Conservation (phyloP, 2,329 filamentous ascomycete species). For the Colletotrichum musae region DNA sequence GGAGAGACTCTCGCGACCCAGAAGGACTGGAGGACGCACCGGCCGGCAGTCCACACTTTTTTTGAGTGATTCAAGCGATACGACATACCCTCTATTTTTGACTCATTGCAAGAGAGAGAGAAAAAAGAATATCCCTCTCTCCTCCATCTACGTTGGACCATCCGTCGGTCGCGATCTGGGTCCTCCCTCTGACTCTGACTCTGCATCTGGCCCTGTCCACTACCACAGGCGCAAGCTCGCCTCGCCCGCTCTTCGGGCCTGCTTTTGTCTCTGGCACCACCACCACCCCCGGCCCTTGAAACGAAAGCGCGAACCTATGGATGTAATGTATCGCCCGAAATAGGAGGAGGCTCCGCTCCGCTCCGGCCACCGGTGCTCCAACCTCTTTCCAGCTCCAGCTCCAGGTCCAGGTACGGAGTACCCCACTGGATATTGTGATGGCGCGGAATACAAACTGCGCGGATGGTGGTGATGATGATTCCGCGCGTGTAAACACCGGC, state of each 20-base stretch:
- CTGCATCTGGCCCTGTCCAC: not conserved
- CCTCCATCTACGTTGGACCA: too few species aligned
- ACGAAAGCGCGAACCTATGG: slow-evolving; percentile 28
- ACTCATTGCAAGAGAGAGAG: slow-evolving; percentile 17
- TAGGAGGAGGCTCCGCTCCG: slow-evolving; percentile 38
- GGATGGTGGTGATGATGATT: not conserved
- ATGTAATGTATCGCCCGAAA: slow-evolving; percentile 36
- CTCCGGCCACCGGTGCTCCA: slow-evolving; percentile 25
- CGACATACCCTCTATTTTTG: slow-evolving; percentile 29
- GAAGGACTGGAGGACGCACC: not conserved
- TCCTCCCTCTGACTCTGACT: slow-evolving; percentile 5
- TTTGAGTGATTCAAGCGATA: slow-evolving; percentile 13
- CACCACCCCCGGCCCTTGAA: slow-evolving; percentile 37
- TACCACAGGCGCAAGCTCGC: too few species aligned
- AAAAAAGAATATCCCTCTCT: too few species aligned
- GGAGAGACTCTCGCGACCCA: slow-evolving; percentile 10
- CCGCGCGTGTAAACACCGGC: not conserved
- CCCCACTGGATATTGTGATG: not conserved
- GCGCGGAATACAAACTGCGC: slow-evolving; percentile 1
- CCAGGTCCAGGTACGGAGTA: too few species aligned
- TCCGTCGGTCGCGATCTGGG: not conserved
- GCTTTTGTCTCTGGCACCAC: slow-evolving; percentile 29
- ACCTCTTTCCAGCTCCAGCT: not conserved
- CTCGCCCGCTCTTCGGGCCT: slow-evolving; percentile 10
- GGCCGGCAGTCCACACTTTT: slow-evolving; percentile 3